Base-by-base conservation (phyloP, 148 eudicot species). In the Nepenthes gracilis region DNA sequence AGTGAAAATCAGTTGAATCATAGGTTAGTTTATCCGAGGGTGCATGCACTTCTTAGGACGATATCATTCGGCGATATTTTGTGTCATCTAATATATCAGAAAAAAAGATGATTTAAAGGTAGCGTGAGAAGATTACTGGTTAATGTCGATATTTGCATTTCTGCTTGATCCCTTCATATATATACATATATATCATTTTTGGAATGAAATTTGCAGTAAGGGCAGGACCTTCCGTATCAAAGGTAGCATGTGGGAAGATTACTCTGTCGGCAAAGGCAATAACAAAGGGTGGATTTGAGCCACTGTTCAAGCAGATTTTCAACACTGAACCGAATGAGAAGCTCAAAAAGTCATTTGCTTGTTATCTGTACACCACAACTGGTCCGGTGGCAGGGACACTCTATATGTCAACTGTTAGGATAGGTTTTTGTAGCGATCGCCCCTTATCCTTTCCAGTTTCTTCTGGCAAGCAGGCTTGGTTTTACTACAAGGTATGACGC, bases 331-430 rank as follows among this genome's bases (percentile, higher is more conserved):
- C 81, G 0, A 64, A 81, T 35, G 95, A 87, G 76, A 78, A 74
- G 75, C 77, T 87, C 33, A 68, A 63, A 45, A 84, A 70, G 75
- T 72, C 87, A 4, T 87, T 84, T 58, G 83, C 86, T 9, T 84
- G 95, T 70, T 84, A 84, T 62, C 80, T 87, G 11, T 84, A 87
- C 45, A 84, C 95, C 1, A 59, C 80, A n/a, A 74, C 90, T 7
- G 90, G 95, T 34, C 95, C 95, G n/a, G 88, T 84, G 6, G 86
- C 86, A 1, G 94, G 94, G 52, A 80, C 86, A 9, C 59, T 87
- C 38, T 87, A 81, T 56, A 57, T 84, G 15, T 84, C 95, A 2
- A 80, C 78, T 12, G 64, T 65, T 50, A 79, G 79, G 47, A 72
- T 84, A 8, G 87, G 74, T 10, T 87, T 87, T 60, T 80, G 87